Base-by-base conservation (phyloP, 495 filamentous ascomycete genomes). In the Tuber calosporum region DNA sequence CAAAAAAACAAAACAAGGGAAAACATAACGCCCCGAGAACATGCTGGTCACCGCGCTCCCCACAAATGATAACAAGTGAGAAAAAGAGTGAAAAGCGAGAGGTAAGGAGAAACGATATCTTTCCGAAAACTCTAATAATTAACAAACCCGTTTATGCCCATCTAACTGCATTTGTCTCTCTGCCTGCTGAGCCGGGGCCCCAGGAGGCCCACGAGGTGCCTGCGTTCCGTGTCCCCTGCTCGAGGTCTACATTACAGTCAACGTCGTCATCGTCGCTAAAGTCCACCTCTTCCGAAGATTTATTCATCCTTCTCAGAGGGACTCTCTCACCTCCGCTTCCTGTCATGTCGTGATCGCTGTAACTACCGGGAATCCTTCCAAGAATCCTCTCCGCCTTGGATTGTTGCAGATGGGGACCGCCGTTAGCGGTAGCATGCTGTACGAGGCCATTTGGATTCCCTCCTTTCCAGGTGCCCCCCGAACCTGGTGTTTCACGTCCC, bases 301-400 rank as follows among this genome's bases (percentile, higher is more conserved):
- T 71, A 26, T 75, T 68, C 69, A 83, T 72, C 40, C 75, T 82
- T 69, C 80, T 78, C 77, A 84, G 75, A 37, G 79, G 80, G 11
- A 83, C 78, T 42, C 71, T 75, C 70, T 79, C 77, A 26, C 69
- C 70, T 34, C 53, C 53, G 26, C 53, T 67, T 45, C 62, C 26
- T 68, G n/a, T 37, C 37, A 15, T 43, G 26, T 40, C 74, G 42
- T 72, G 72, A 71, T 83, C 83, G 2, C 72, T 73, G 69, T 83
- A 82, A 2, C 75, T 69, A 34, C 78, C 80, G 17, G 82, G 81
- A 26, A 68, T 73, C 58, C 82, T 77, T 22, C 83, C 83, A 15
- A 84, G 68, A 11, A 84, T 72, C 48, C 80, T 76, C 68, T 84
- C 83, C 17, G 83, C 83, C 58, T 84, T 84, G 15, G 71, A 69